These are phyloP conservation scores for Exutisphaerella laricina DNA, from an alignment of 2,329 filamentous ascomycete species.

Conservation along the genomic window DNA sequence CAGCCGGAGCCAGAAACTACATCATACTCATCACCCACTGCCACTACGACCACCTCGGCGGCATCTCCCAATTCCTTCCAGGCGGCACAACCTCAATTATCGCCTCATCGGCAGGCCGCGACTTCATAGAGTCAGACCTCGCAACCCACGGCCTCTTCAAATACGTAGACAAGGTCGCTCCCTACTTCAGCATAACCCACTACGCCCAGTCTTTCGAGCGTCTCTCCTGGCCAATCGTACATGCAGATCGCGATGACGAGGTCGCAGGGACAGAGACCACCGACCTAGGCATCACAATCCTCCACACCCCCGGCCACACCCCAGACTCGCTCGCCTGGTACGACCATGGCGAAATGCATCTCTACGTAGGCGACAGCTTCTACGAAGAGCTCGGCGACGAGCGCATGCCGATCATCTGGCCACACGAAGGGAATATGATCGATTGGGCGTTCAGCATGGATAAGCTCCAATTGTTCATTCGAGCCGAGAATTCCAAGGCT, in stretches of 20 bases:
- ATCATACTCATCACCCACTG: conserved; percentile 44
- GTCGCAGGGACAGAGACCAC: neutral
- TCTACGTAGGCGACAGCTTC: conserved; percentile 46
- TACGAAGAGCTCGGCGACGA: conserved; percentile 36
- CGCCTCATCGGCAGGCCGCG: conserved; percentile 34
- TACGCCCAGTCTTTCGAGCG: conserved; percentile 39
- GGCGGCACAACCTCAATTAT: conserved; percentile 28
- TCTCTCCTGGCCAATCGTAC: conserved; percentile 24
- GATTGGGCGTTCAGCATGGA: conserved; percentile 37
- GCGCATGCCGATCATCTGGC: conserved; percentile 37
- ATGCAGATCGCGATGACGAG: conserved; percentile 1
- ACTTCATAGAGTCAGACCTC: conserved; percentile 40
- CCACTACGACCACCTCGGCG: conserved; percentile 42
- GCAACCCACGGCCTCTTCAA: conserved; percentile 40
- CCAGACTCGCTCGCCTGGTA: conserved; percentile 45
- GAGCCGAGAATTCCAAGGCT: conserved; percentile 29
- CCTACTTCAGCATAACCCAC: conserved; percentile 38
- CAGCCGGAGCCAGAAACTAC: conserved; percentile 31
- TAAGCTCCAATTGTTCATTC: conserved; percentile 33
- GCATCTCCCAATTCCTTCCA: conserved; percentile 34
- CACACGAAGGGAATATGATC: conserved; percentile 36
- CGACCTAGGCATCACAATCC: conserved; percentile 37
- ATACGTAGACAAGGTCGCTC: conserved; percentile 34
- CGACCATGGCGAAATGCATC: conserved; percentile 39
- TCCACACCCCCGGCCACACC: conserved; percentile 46